These are phyloP conservation scores for Malassezia caprae DNA, from an alignment of 1,284 basidiomycete species.

Conservation along the genomic window DNA sequence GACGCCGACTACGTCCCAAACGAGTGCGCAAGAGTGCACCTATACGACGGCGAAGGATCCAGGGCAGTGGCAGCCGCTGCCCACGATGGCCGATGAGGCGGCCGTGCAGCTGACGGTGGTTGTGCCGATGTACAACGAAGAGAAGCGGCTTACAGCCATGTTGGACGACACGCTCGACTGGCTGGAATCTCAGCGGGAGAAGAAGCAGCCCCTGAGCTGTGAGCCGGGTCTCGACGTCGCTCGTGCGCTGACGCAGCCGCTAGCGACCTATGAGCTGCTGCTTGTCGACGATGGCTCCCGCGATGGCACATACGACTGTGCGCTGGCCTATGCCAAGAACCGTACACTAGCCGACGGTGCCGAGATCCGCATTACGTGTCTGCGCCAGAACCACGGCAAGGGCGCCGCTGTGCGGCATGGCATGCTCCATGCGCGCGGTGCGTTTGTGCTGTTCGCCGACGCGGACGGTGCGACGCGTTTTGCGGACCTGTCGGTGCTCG, in stretches of 20 bases:
- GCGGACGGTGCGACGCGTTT: conserved; percentile 85
- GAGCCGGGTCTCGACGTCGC: background rate
- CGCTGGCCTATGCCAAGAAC: conserved; percentile 58
- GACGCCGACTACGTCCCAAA: conserved; percentile 4
- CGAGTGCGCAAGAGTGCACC: conserved; percentile 5
- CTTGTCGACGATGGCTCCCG: conserved; percentile 80
- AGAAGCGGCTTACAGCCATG: conserved; percentile 67
- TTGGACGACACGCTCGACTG: conserved; percentile 59
- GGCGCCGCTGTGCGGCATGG: conserved; percentile 81
- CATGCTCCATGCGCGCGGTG: conserved; percentile 61
- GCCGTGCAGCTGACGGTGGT: conserved; percentile 59
- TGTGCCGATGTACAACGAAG: conserved; percentile 84
- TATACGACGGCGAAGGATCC: conserved; percentile 1
- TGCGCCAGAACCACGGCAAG: conserved; percentile 74
- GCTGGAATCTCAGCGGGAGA: conserved; percentile 48
- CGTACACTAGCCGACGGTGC: conserved; percentile 50
- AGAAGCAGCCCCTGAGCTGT: conserved; percentile 12
- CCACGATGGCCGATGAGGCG: conserved; percentile 51
- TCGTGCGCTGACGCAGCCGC: conserved; percentile 13
- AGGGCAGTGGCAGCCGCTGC: background rate
- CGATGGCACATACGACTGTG: conserved; percentile 62
- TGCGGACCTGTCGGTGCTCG: conserved; percentile 64
- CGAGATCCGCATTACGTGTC: conserved; percentile 64
- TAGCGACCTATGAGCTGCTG: conserved; percentile 58
- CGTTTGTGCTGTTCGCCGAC: conserved; percentile 76